Conservation (phyloP, 768 basidiomycete species). For the Boletus edulis region DNA sequence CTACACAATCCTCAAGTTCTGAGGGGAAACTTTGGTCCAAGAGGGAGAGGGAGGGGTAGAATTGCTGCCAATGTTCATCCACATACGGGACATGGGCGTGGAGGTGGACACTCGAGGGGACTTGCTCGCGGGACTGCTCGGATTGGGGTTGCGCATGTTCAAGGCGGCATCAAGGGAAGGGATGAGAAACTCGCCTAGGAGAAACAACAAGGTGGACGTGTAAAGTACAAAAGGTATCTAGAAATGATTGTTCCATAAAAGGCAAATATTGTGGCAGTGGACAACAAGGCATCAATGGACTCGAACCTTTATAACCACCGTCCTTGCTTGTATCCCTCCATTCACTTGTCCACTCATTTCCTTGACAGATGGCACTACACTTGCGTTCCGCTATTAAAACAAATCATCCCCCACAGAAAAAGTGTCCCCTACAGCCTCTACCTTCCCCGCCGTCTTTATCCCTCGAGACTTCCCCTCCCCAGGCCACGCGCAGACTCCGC, state of each 20-base stretch:
- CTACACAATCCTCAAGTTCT: conserved; percentile 31
- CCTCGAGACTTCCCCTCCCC: conserved; percentile 6
- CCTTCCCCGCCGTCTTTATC: conserved; percentile 17
- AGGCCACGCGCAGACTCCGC: conserved; percentile 11
- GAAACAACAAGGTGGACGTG: not conserved
- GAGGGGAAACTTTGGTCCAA: conserved; percentile 27
- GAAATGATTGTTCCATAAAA: conserved; percentile 9
- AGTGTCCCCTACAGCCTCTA: conserved; percentile 32
- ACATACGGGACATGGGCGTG: conserved; percentile 11
- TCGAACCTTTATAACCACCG: conserved; percentile 17
- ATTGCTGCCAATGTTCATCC: conserved; percentile 22
- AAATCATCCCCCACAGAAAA: conserved; percentile 37
- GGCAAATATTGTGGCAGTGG: conserved; percentile 24
- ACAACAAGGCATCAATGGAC: too few relatives aligned
- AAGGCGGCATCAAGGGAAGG: conserved; percentile 5
- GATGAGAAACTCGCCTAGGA: not conserved
- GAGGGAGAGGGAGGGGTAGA: conserved; percentile 32
- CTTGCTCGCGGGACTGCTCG: conserved; percentile 15
- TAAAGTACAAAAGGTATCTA: not conserved
- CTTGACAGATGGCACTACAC: conserved; percentile 10
- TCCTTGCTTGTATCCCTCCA: too few relatives aligned
- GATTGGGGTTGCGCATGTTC: too few relatives aligned
- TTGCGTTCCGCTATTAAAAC: conserved; percentile 12
- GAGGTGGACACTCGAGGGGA: conserved; percentile 10
- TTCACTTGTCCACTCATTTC: not conserved